phyloP scores from a whole-genome alignment of 257 asterid species.

The Solanum gandarillasii region DNA sequence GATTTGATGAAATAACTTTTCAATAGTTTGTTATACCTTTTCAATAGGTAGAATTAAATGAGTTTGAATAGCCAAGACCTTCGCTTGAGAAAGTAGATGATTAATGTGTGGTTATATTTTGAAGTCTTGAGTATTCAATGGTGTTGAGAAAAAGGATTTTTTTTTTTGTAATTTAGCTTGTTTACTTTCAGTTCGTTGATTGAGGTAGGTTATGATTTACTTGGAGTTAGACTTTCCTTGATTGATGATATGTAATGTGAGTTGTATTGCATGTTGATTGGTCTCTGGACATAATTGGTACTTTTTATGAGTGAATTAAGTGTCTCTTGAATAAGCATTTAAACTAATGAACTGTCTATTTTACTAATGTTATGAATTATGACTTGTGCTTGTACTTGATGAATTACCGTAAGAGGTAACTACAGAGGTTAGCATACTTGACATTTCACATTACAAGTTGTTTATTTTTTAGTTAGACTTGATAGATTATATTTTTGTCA shows the following conservation, averaged over 20 bases:
- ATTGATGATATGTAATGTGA: not conserved
- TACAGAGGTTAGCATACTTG: no score
- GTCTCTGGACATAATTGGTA: no score
- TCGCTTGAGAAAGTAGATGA: not conserved
- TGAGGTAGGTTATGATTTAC: not conserved
- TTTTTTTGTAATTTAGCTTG: not conserved
- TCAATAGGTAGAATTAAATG: not conserved
- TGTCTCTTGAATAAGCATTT: not conserved
- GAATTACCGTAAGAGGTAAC: no score
- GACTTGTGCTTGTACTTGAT: not conserved
- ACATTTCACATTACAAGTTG: not conserved
- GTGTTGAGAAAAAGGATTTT: not conserved
- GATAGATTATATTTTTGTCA: not conserved
- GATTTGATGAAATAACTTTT: not conserved
- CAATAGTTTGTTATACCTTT: not conserved
- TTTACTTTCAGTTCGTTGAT: no score
- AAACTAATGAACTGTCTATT: not conserved
- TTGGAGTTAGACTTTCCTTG: not conserved
- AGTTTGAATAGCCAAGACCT: not conserved
- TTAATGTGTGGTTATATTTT: not conserved
- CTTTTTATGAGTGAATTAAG: not conserved
- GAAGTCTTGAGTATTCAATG: not conserved
- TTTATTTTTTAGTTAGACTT: not conserved
- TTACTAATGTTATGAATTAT: not conserved
- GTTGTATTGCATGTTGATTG: not conserved